Evolutionary conservation across 1,284 basidiomycete species (phyloP).

Genomic region (Paramarasmius palmivorus): DNA sequence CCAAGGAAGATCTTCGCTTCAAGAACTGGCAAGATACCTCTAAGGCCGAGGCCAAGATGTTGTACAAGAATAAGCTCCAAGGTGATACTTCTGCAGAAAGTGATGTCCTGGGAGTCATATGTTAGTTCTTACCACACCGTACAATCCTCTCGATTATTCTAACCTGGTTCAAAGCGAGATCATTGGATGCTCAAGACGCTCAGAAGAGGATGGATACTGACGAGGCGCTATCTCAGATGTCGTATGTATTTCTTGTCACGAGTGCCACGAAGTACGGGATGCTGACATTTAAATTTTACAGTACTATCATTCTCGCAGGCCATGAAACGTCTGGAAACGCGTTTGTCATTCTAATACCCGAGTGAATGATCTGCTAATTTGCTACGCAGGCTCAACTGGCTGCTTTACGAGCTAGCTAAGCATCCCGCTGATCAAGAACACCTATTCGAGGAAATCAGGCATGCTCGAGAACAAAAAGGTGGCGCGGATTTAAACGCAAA

Average conservation of each 20-base stretch:
- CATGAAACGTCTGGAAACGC: constrained; percentile 1
- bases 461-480: constrained; percentile 9
- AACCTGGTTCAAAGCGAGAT: neutral
- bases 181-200: neutral
- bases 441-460: constrained; percentile 27
- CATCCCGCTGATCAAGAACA: constrained; percentile 23
- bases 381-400: no score
- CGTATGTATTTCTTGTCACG: neutral
- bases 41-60: no score
- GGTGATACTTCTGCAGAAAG: neutral
- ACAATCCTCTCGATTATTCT: neutral
- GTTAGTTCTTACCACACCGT: neutral
- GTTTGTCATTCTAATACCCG: no score
- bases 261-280: no score
- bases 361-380: no score
- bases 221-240: constrained; percentile 1
- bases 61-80: no score
- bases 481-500: constrained; percentile 21
- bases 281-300: neutral
- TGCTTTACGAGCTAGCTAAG: constrained; percentile 19
- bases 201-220: neutral
- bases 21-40: no score
- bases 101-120: neutral
- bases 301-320: neutral
- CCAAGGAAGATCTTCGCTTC: no score